phyloP scores from a whole-genome alignment of 2,329 filamentous ascomycete genomes.

The Diaporthe amygdali region DNA sequence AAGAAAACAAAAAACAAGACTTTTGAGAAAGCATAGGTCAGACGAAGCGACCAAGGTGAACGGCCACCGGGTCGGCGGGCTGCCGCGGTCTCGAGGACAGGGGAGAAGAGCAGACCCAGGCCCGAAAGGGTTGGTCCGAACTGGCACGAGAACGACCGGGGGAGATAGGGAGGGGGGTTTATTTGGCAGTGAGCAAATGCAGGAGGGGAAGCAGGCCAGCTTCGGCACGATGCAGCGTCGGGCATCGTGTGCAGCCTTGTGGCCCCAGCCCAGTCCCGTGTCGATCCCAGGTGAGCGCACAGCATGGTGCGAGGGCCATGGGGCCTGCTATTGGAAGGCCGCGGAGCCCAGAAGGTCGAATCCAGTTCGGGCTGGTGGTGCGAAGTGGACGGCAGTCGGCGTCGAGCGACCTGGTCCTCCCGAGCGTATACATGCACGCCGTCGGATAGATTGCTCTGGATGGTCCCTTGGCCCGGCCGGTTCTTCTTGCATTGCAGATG shows the following conservation, averaged over 20 bases:
- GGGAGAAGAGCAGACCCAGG: background rate
- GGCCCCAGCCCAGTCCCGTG: slow-evolving; percentile 1
- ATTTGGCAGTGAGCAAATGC: background rate
- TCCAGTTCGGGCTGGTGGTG: slow-evolving; percentile 4
- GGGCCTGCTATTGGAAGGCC: background rate
- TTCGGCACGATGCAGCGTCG: slow-evolving; percentile 15
- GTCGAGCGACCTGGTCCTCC: slow-evolving; percentile 15
- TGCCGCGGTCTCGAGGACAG: background rate
- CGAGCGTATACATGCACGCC: background rate
- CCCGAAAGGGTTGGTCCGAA: background rate
- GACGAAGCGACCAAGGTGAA: background rate
- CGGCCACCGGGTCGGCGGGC: background rate
- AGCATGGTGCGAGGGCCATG: background rate
- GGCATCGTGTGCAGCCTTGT: slow-evolving; percentile 6
- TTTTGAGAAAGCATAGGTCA: background rate
- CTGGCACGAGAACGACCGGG: background rate
- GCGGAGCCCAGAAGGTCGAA: background rate
- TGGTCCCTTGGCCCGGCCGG: background rate
- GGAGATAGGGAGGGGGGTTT: background rate
- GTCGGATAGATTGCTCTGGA: background rate
- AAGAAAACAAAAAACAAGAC: background rate
- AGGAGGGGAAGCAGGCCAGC: background rate
- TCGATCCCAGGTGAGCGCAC: background rate
- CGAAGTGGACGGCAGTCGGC: slow-evolving; percentile 16
- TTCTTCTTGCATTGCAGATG: slow-evolving; percentile 22